Conservation (phyloP, 2,329 filamentous ascomycete genomes). For the Bipolaris oryzae region DNA sequence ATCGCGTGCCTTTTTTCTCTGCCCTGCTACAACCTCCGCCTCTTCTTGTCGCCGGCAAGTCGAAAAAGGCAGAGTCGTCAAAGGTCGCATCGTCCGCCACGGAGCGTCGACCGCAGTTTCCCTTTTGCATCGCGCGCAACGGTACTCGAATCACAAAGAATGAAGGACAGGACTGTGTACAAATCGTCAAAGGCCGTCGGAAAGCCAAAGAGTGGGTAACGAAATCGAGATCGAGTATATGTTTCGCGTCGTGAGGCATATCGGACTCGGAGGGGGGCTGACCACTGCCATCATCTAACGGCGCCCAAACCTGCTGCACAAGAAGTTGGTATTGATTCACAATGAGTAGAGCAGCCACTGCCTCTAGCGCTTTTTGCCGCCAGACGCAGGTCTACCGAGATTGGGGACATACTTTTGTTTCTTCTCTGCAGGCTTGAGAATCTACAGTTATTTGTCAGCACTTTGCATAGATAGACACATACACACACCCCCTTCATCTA, state of each 20-base stretch:
- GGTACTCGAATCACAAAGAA: constrained; percentile 27
- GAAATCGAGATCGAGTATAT: constrained; percentile 42
- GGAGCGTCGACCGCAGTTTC: constrained; percentile 2
- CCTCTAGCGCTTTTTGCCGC: constrained; percentile 70
- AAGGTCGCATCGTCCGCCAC: constrained; percentile 18
- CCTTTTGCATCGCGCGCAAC: constrained; percentile 20
- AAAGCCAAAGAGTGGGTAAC: constrained; percentile 41
- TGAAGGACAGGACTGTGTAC: constrained; percentile 32
- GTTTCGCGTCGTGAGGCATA: constrained; percentile 40
- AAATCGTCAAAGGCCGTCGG: constrained; percentile 36
- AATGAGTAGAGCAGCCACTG: constrained; percentile 50
- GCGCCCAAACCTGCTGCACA: constrained; percentile 90
- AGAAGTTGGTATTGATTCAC: constrained; percentile 55
- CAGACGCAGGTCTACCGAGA: constrained; percentile 73
- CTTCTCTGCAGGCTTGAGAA: constrained; percentile 99
- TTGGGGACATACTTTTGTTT: constrained; percentile 99
- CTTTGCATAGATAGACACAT: not conserved
- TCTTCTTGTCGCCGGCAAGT: constrained; percentile 33
- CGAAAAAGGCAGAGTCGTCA: constrained; percentile 26
- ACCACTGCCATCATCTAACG: constrained; percentile 65
- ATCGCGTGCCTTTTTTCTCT: constrained; percentile 5
- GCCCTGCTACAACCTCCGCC: constrained; percentile 16
- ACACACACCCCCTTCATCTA: not conserved
- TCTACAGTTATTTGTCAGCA: constrained; percentile 60
- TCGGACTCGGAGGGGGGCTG: constrained; percentile 43